Evolutionary conservation across 2,329 filamentous ascomycete genomes (phyloP).

Genomic region (Corynespora cassiicola): DNA sequence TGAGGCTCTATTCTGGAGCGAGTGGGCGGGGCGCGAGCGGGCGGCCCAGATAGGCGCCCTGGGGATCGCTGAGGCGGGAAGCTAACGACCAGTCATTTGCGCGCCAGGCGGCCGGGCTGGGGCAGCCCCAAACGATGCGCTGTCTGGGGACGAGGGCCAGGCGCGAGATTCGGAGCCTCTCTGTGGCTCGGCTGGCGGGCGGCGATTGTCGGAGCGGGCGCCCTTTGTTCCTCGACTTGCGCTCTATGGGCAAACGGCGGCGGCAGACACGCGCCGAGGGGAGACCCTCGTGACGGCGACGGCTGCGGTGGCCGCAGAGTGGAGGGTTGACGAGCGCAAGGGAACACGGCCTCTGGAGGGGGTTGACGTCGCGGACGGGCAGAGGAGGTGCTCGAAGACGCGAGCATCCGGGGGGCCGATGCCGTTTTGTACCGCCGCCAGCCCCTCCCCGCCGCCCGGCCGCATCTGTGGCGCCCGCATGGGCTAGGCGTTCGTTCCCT

Average conservation of each 20-base stretch:
- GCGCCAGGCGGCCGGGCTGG: slow-evolving; percentile 41
- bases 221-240: slow-evolving; percentile 46
- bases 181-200: slow-evolving; percentile 38
- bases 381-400: slow-evolving; percentile 44
- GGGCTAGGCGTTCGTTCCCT: slow-evolving; percentile 36
- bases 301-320: slow-evolving; percentile 31
- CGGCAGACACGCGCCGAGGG: slow-evolving; percentile 27
- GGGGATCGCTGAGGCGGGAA: slow-evolving; percentile 34
- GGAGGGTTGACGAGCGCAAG: slow-evolving; percentile 42
- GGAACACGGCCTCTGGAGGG: slow-evolving; percentile 45
- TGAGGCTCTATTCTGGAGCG: slow-evolving; percentile 51
- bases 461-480: slow-evolving; percentile 23
- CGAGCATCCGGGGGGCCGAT: slow-evolving; percentile 27
- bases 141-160: too few relatives aligned
- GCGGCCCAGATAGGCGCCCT: slow-evolving; percentile 48
- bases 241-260: slow-evolving; percentile 35
- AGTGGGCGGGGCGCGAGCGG: slow-evolving; percentile 38
- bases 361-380: slow-evolving; percentile 30
- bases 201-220: slow-evolving; percentile 33
- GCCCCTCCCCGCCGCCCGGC: slow-evolving; percentile 27
- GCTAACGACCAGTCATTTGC: slow-evolving; percentile 48
- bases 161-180: slow-evolving; percentile 38
- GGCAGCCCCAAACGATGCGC: slow-evolving; percentile 42
- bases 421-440: slow-evolving; percentile 45
- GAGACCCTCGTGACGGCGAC: slow-evolving; percentile 33